Conservation (phyloP, 1,284 basidiomycete genomes). For the Cryptococcus sp. region DNA sequence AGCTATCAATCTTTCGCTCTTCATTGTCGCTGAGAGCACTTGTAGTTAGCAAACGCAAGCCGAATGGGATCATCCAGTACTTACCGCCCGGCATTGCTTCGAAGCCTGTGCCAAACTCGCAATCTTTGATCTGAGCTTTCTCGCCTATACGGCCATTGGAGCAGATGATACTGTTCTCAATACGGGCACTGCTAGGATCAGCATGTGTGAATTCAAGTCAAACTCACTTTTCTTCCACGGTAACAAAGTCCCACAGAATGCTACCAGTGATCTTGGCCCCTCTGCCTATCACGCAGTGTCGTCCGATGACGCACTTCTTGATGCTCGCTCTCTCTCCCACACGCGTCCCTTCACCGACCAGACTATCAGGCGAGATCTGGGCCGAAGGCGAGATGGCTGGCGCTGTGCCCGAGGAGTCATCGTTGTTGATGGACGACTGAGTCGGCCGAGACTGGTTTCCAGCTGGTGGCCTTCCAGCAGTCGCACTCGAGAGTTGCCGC, state of each 20-base stretch:
- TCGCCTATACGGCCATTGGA: conserved; percentile 76
- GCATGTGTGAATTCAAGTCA: background rate
- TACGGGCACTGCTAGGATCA: conserved; percentile 65
- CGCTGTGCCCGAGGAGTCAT: conserved; percentile 52
- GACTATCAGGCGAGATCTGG: conserved; percentile 81
- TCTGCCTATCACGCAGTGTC: conserved; percentile 84
- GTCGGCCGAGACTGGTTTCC: conserved; percentile 29
- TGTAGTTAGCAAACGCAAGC: background rate
- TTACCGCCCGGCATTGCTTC: conserved; percentile 73
- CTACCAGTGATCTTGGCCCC: conserved; percentile 83
- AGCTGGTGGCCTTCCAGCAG: background rate
- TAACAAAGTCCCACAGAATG: conserved; percentile 85
- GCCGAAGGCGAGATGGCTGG: conserved; percentile 60
- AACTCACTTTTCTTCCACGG: conserved; percentile 60
- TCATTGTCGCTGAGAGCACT: conserved; percentile 55
- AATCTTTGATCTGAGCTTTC: conserved; percentile 75
- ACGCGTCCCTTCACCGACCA: conserved; percentile 76
- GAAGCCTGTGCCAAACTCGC: conserved; percentile 85
- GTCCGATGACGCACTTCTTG: conserved; percentile 84
- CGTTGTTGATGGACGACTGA: conserved; percentile 13
- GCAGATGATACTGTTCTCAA: conserved; percentile 87
- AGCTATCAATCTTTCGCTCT: conserved; percentile 64
- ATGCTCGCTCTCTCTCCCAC: conserved; percentile 82
- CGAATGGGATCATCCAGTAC: conserved; percentile 24
- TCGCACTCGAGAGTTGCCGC: conserved; percentile 16